phyloP scores from a whole-genome alignment of 2,329 filamentous ascomycete genomes.

The Xylariaceae sp. region DNA sequence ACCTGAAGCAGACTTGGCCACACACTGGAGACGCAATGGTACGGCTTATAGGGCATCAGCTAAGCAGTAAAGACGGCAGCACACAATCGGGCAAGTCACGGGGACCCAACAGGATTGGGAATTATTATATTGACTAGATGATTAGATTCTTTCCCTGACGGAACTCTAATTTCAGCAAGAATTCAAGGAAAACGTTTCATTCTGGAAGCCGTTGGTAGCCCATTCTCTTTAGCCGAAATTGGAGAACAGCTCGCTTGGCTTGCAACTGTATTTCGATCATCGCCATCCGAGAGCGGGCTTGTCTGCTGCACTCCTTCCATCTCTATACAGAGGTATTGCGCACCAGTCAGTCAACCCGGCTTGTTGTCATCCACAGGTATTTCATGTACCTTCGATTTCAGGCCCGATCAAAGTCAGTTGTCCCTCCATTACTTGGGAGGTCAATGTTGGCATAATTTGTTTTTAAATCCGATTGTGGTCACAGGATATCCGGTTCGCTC shows the following conservation, averaged over 20 bases:
- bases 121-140: too few relatives aligned
- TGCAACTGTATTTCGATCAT: background rate
- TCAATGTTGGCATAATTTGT: slow-evolving; percentile 7
- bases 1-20: slow-evolving; percentile 12
- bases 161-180: too few relatives aligned
- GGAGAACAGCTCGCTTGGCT: slow-evolving; percentile 3
- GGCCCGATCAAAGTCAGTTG: too few relatives aligned
- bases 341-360: background rate
- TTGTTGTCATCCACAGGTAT: background rate
- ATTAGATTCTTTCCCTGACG: too few relatives aligned
- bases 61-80: too few relatives aligned
- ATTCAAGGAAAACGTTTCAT: too few relatives aligned
- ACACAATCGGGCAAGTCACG: too few relatives aligned
- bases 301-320: background rate
- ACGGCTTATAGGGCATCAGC: too few relatives aligned
- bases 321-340: background rate
- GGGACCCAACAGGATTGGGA: too few relatives aligned
- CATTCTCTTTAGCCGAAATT: background rate
- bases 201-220: too few relatives aligned
- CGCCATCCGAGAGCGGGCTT: background rate
- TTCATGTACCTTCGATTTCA: background rate
- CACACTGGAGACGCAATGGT: background rate
- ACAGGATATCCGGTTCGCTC: slow-evolving; percentile 1
- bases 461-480: background rate
- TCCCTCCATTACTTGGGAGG: background rate